Percentiles rank a stretch among this genome's conserved stretches.
Evolutionary conservation across 257 asterid species (phyloP).

Genomic region (Leptodermis oblonga): DNA sequence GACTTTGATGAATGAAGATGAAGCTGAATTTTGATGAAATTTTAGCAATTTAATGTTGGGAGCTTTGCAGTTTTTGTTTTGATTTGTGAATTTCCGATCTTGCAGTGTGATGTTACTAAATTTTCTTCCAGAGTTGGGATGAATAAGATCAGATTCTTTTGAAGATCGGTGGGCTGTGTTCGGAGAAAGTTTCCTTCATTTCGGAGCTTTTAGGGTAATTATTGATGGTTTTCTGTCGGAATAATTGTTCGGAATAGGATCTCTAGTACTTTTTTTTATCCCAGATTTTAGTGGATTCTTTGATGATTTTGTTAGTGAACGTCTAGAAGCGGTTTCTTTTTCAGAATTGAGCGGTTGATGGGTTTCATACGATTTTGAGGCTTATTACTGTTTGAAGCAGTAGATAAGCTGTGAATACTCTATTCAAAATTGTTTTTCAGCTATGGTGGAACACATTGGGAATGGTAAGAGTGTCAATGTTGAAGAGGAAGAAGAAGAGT

Average conservation of each 20-base stretch:
- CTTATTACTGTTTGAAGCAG: constrained; percentile 2
- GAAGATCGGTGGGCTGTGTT: too few relatives aligned
- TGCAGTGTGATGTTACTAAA: constrained; percentile 29
- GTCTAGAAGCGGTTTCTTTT: background rate
- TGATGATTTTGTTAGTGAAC: background rate
- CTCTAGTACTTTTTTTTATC: background rate
- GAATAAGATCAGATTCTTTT: too few relatives aligned
- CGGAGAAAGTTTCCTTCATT: background rate
- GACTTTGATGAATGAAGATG: constrained; percentile 1
- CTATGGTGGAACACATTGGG: constrained; percentile 37
- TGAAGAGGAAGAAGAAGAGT: constrained; percentile 90
- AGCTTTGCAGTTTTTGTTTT: background rate
- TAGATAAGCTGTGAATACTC: constrained; percentile 13
- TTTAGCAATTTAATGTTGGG: constrained; percentile 3
- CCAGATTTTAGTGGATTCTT: background rate
- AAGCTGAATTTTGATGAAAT: constrained; percentile 2
- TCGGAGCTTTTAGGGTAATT: background rate
- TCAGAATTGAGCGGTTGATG: constrained; percentile 4
- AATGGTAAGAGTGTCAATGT: constrained; percentile 23
- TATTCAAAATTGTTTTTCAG: constrained; percentile 10
- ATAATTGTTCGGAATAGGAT: constrained; percentile 3
- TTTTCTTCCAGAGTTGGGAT: constrained; percentile 35
- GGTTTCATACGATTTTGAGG: constrained; percentile 2
- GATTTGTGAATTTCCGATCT: constrained; percentile 37
- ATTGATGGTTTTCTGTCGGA: constrained; percentile 6